Conservation (phyloP, 345 rosid genomes). For the Conringia planisiliqua region DNA sequence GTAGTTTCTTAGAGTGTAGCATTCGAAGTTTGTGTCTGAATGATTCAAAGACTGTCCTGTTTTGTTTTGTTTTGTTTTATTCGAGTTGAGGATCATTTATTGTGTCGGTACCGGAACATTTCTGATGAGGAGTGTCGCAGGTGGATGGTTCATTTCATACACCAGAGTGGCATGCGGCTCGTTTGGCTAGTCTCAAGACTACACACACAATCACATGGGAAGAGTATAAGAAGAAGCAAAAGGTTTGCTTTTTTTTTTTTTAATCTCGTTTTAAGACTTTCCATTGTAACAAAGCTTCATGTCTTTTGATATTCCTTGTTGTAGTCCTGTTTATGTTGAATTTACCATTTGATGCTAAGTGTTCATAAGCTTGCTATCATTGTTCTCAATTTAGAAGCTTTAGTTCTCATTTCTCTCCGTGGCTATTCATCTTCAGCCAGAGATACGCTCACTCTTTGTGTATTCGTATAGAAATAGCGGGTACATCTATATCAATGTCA, state of each 20-base stretch:
- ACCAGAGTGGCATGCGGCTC: slow-evolving; percentile 99
- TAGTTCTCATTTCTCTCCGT: background rate
- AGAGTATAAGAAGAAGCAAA: slow-evolving; percentile 82
- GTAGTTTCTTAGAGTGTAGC: background rate
- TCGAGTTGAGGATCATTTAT: background rate
- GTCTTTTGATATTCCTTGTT: background rate
- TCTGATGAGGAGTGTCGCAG: slow-evolving; percentile 98
- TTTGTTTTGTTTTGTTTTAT: background rate
- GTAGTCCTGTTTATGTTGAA: background rate
- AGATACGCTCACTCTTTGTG: background rate
- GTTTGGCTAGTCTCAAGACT: slow-evolving; percentile 95
- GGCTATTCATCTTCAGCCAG: slow-evolving; percentile 4
- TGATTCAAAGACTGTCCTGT: background rate
- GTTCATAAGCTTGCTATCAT: background rate
- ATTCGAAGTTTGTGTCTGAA: background rate
- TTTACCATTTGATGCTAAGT: background rate
- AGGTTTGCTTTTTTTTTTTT: slow-evolving; percentile 41
- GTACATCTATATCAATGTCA: background rate
- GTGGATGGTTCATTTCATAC: slow-evolving; percentile 99
- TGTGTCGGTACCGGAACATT: slow-evolving; percentile 42
- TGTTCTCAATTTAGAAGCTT: background rate
- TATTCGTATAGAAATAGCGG: background rate
- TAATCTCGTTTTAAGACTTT: background rate
- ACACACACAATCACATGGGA: slow-evolving; percentile 96
- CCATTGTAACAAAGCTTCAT: background rate